Conservation (phyloP, 306 rosid species). For the Psophocarpus tetragonolobus region DNA sequence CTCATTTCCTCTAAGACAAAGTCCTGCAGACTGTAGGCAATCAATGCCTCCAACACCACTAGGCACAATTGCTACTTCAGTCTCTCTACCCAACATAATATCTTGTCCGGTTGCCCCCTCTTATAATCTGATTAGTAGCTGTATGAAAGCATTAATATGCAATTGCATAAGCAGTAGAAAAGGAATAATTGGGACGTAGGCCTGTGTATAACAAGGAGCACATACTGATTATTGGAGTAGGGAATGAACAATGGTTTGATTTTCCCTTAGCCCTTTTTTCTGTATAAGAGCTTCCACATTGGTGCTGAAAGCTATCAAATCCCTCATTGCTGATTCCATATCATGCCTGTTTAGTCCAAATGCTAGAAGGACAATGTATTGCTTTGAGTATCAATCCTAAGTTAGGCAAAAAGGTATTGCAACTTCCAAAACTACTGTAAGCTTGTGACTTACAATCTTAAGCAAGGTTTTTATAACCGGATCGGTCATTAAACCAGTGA, state of each 20-base stretch:
- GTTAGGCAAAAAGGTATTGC: neutral
- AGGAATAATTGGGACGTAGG: conserved; percentile 59
- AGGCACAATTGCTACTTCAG: conserved; percentile 53
- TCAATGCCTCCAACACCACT: conserved; percentile 55
- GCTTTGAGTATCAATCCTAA: neutral
- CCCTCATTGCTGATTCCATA: conserved; percentile 65
- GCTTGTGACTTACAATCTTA: conserved; percentile 32
- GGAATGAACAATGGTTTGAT: conserved; percentile 59
- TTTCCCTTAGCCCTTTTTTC: conserved; percentile 50
- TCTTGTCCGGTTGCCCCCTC: conserved; percentile 70
- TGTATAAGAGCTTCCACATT: conserved; percentile 50
- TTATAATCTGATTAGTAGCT: conserved; percentile 61
- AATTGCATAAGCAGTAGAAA: conserved; percentile 64
- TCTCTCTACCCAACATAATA: conserved; percentile 60
- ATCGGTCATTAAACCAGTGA: no score
- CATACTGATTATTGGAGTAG: conserved; percentile 51
- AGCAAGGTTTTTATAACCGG: no score
- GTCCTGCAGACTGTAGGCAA: conserved; percentile 66
- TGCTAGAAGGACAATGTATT: conserved; percentile 12
- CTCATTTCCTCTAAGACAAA: conserved; percentile 59
- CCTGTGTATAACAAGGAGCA: conserved; percentile 59
- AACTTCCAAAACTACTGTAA: neutral
- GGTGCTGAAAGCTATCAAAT: conserved; percentile 46
- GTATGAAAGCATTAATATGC: conserved; percentile 54
- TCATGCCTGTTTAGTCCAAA: conserved; percentile 53